phyloP scores from a whole-genome alignment of 2,329 filamentous ascomycete genomes.

The Alternaria sp. region DNA sequence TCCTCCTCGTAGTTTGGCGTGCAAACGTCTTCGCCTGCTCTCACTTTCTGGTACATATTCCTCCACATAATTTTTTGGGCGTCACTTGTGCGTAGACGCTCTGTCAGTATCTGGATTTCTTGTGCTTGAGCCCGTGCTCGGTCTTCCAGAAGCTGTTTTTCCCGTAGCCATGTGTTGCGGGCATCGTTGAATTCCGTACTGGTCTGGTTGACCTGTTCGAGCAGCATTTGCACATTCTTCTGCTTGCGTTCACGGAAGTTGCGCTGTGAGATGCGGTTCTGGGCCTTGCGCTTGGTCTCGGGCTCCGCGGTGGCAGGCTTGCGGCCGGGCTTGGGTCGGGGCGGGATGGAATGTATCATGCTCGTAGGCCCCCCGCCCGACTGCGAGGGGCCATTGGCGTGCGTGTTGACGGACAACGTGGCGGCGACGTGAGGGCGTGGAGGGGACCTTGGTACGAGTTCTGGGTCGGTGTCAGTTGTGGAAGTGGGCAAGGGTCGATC shows the following conservation, averaged over 20 bases:
- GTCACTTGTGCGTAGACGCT: not conserved
- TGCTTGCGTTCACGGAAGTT: conserved; percentile 83
- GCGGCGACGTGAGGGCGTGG: conserved; percentile 13
- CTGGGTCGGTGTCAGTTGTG: conserved; percentile 17
- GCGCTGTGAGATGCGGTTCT: conserved; percentile 90
- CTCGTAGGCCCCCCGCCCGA: conserved; percentile 49
- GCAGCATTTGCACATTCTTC: conserved; percentile 74
- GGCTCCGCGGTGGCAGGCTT: conserved; percentile 95
- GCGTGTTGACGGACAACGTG: conserved; percentile 36
- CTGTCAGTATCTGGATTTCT: not conserved
- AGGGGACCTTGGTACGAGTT: conserved; percentile 13
- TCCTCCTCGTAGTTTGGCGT: not conserved
- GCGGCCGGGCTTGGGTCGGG: conserved; percentile 72
- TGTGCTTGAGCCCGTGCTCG: not conserved
- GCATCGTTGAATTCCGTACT: conserved; percentile 19
- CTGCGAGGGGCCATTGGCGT: conserved; percentile 33
- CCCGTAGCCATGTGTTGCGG: not conserved
- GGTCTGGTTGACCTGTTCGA: conserved; percentile 48
- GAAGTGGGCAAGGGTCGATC: not conserved
- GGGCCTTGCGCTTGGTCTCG: conserved; percentile 89
- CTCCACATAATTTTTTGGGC: not conserved
- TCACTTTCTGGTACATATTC: not conserved
- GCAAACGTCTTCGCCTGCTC: not conserved
- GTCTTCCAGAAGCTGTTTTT: not conserved
- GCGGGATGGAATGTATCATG: conserved; percentile 47